Percentiles rank a stretch among this genome's conserved stretches.
These are phyloP conservation scores for Sphagnurus paluster DNA, from an alignment of 1,284 basidiomycete species.

Conservation along the genomic window DNA sequence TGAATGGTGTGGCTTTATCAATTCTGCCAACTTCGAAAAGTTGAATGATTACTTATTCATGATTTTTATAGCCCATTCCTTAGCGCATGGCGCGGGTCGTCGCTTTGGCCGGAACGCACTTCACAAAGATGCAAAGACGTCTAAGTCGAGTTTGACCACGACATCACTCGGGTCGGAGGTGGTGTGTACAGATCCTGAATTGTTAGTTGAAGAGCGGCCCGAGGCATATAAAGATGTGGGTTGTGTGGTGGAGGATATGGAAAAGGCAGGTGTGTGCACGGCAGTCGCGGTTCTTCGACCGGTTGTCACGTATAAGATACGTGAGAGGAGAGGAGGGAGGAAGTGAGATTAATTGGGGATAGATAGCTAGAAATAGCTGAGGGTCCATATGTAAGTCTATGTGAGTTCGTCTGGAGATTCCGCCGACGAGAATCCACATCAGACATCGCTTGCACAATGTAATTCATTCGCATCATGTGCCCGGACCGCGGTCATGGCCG, in stretches of 20 bases:
- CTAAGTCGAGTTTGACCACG: slow-evolving; percentile 29
- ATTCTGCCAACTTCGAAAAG: neutral
- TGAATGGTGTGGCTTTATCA: slow-evolving; percentile 28
- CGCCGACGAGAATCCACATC: neutral
- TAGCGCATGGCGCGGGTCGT: slow-evolving; percentile 40
- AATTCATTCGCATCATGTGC: neutral
- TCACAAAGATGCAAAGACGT: slow-evolving; percentile 29
- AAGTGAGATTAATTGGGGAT: slow-evolving; percentile 9
- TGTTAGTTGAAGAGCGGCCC: slow-evolving; percentile 37
- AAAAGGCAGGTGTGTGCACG: slow-evolving; percentile 26
- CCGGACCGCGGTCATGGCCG: neutral
- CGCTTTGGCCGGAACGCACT: slow-evolving; percentile 32
- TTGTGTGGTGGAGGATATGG: slow-evolving; percentile 36
- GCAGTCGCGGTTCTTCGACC: slow-evolving; percentile 31
- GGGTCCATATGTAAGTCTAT: neutral
- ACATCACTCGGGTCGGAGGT: slow-evolving; percentile 36
- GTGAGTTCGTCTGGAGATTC: neutral
- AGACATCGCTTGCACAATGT: neutral
- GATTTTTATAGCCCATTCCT: slow-evolving; percentile 29
- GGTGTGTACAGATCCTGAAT: slow-evolving; percentile 33
- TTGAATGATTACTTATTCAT: neutral
- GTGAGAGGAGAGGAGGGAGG: slow-evolving; percentile 21
- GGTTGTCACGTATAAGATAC: slow-evolving; percentile 34
- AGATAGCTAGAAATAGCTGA: neutral
- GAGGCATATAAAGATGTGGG: slow-evolving; percentile 39